phyloP scores from a whole-genome alignment of 768 basidiomycete genomes.

The Leccinellum rugosiceps region DNA sequence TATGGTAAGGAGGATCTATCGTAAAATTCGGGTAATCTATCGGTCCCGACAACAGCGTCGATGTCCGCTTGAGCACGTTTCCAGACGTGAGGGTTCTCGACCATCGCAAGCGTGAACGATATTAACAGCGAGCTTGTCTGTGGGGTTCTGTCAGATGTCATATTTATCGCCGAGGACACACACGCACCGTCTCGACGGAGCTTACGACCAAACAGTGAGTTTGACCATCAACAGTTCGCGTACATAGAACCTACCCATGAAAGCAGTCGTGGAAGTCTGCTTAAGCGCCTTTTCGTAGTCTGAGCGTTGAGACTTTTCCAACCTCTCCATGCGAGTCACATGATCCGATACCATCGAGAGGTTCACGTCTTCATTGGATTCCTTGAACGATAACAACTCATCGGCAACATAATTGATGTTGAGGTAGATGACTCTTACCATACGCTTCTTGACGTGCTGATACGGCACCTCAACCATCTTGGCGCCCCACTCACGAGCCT shows the following conservation, averaged over 20 bases:
- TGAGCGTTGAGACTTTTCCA: slow-evolving; percentile 1
- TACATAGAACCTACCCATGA: slow-evolving; percentile 9
- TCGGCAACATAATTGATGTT: neutral
- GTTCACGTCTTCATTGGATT: slow-evolving; percentile 2
- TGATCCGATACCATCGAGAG: slow-evolving; percentile 15
- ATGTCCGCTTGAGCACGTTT: slow-evolving; percentile 12
- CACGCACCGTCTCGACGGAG: slow-evolving; percentile 13
- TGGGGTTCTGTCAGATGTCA: neutral
- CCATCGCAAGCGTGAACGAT: slow-evolving; percentile 15
- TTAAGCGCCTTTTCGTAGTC: slow-evolving; percentile 18
- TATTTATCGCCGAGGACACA: neutral
- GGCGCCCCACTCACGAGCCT: slow-evolving; percentile 1
- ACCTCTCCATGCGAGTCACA: slow-evolving; percentile 7
- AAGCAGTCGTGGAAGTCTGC: slow-evolving; percentile 9
- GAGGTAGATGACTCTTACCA: slow-evolving; percentile 2
- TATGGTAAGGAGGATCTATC: slow-evolving; percentile 9
- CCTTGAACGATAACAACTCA: neutral
- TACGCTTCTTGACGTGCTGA: slow-evolving; percentile 8
- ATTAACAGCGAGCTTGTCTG: neutral
- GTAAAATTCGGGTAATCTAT: slow-evolving; percentile 8
- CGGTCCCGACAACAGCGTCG: slow-evolving; percentile 3
- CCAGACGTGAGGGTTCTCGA: slow-evolving; percentile 9
- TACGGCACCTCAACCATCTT: slow-evolving; percentile 16
- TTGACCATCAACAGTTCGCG: neutral
- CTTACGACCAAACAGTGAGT: neutral